Conservation (phyloP, 2,329 filamentous ascomycete species). For the Talaromyces sp. region DNA sequence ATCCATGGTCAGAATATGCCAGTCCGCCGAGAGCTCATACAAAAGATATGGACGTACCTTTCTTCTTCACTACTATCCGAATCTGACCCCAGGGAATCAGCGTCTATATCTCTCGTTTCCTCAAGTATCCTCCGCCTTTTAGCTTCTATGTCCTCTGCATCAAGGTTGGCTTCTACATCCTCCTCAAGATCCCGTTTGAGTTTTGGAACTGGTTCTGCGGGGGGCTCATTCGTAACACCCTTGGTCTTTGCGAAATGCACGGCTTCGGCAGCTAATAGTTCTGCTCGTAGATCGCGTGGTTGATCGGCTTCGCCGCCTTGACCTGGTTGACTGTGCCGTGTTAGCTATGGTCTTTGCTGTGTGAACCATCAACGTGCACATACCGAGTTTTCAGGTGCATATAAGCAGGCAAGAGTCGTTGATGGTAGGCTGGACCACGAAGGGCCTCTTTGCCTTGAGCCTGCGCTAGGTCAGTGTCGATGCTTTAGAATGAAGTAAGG, state of each 20-base stretch:
- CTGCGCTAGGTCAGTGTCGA: slow-evolving; percentile 39
- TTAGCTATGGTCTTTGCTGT: slow-evolving; percentile 17
- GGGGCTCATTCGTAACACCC: slow-evolving; percentile 50
- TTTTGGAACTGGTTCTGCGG: slow-evolving; percentile 34
- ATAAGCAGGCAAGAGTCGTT: slow-evolving; percentile 88
- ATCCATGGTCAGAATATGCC: slow-evolving; percentile 25
- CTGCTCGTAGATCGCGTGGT: slow-evolving; percentile 75
- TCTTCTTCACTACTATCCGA: slow-evolving; percentile 59
- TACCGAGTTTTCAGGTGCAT: slow-evolving; percentile 85
- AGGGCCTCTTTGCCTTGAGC: slow-evolving; percentile 92
- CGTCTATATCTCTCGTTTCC: slow-evolving; percentile 82
- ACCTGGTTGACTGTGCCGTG: slow-evolving; percentile 60
- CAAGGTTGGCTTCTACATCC: slow-evolving; percentile 32
- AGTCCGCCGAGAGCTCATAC: slow-evolving; percentile 14
- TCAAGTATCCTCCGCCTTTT: slow-evolving; percentile 84
- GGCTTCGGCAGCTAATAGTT: slow-evolving; percentile 83
- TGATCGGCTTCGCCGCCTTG: slow-evolving; percentile 78
- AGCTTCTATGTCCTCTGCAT: slow-evolving; percentile 66
- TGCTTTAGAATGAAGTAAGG: too few species aligned
- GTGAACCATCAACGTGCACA: slow-evolving; percentile 16
- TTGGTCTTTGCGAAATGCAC: slow-evolving; percentile 82
- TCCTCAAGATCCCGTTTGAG: slow-evolving; percentile 63
- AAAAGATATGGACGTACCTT: slow-evolving; percentile 36
- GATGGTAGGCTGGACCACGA: slow-evolving; percentile 89
- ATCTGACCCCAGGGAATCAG: slow-evolving; percentile 63